These are phyloP conservation scores for Pestalotiopsis sp. DNA, from an alignment of 2,329 filamentous ascomycete genomes.

Conservation along the genomic window DNA sequence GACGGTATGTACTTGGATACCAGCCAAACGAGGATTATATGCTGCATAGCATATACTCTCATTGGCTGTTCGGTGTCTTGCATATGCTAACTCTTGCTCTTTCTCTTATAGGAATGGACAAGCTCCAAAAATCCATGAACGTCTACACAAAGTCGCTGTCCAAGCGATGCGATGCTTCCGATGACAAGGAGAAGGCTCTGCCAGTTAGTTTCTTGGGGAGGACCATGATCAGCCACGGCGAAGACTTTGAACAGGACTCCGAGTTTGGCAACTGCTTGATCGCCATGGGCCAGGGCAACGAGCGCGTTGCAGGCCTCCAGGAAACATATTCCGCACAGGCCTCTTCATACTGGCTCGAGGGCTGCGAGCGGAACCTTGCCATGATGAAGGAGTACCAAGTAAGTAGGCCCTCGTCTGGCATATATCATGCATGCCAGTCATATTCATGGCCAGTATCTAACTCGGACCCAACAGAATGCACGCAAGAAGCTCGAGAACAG, in stretches of 20 bases:
- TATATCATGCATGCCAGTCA: background rate
- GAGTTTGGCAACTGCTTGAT: slow-evolving; percentile 88
- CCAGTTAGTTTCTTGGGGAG: slow-evolving; percentile 80
- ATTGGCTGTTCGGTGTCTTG: background rate
- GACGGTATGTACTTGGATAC: slow-evolving; percentile 65
- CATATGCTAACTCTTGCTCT: background rate
- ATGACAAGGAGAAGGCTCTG: slow-evolving; percentile 85
- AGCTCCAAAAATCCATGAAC: slow-evolving; percentile 83
- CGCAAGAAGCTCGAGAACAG: slow-evolving; percentile 94
- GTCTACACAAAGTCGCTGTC: slow-evolving; percentile 86
- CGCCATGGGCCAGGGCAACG: slow-evolving; percentile 80
- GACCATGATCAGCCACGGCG: slow-evolving; percentile 85
- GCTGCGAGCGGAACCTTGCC: slow-evolving; percentile 82
- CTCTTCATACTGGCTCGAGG: slow-evolving; percentile 85
- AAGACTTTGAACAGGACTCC: slow-evolving; percentile 89
- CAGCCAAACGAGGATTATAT: background rate
- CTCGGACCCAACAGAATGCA: slow-evolving; percentile 54
- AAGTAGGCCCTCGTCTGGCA: slow-evolving; percentile 30
- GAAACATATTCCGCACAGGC: slow-evolving; percentile 79
- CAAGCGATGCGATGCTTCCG: slow-evolving; percentile 75
- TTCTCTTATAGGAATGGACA: slow-evolving; percentile 73
- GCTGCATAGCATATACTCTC: background rate
- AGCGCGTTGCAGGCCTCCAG: slow-evolving; percentile 83
- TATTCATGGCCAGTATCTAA: background rate
- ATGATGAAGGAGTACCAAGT: slow-evolving; percentile 99